Evolutionary conservation across 139 green algal species (phyloP).

Genomic region (Picochlorum sp.): DNA sequence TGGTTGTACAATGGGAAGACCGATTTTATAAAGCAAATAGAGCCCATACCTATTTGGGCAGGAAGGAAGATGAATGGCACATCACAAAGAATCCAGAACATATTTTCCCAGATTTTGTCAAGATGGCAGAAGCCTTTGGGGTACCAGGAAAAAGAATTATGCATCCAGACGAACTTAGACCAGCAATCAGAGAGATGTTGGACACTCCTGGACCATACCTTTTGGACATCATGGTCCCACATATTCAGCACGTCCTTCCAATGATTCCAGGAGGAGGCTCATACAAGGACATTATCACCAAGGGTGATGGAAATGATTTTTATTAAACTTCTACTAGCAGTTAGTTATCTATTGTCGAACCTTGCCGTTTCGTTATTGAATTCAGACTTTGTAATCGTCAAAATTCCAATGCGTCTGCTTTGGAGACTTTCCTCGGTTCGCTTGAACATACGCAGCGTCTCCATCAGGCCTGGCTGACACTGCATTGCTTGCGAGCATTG

Average conservation of each 20-base stretch:
- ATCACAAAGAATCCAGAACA: constrained; percentile 53
- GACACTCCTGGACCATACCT: constrained; percentile 91
- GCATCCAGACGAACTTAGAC: constrained; percentile 44
- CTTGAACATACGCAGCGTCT: constrained; percentile 56
- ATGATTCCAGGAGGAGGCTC: constrained; percentile 95
- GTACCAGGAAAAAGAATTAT: constrained; percentile 65
- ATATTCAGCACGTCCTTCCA: constrained; percentile 98
- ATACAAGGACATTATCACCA: constrained; percentile 96
- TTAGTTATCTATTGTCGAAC: background rate
- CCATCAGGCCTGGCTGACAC: constrained; percentile 43
- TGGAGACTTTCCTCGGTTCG: constrained; percentile 38
- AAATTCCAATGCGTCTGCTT: constrained; percentile 66
- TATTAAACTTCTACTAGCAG: constrained; percentile 26
- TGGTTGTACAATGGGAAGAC: constrained; percentile 98
- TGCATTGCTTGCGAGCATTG: constrained; percentile 78
- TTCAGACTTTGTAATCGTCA: constrained; percentile 55
- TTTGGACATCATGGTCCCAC: constrained; percentile 97
- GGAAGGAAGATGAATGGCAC: constrained; percentile 53
- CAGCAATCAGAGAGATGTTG: constrained; percentile 72
- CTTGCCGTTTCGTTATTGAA: background rate
- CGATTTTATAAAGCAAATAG: constrained; percentile 99
- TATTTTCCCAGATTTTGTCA: constrained; percentile 98
- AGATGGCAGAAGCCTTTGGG: constrained; percentile 68
- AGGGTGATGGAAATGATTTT: constrained; percentile 58
- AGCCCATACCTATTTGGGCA: constrained; percentile 95